These are phyloP conservation scores for Ligustrum vulgare DNA, from an alignment of 257 asterid species.

Conservation along the genomic window DNA sequence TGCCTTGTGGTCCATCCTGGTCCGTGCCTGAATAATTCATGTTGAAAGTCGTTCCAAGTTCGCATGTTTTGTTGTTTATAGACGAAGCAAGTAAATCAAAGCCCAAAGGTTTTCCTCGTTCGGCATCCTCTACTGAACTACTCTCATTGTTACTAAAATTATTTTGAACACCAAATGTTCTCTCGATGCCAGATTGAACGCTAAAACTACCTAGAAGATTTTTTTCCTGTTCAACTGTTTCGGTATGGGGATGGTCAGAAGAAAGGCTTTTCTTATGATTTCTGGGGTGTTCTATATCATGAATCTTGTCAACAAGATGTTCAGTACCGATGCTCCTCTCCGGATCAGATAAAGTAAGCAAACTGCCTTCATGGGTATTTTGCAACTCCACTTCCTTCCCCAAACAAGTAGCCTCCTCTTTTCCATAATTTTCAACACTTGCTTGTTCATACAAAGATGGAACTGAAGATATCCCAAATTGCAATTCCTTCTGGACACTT, in stretches of 20 bases:
- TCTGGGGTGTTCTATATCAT: slow-evolving; percentile 32
- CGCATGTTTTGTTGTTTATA: slow-evolving; percentile 35
- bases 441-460: slow-evolving; percentile 42
- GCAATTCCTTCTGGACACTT: slow-evolving; percentile 29
- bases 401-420: slow-evolving; percentile 26
- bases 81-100: slow-evolving; percentile 43
- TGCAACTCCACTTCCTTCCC: slow-evolving; percentile 18
- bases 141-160: slow-evolving; percentile 25
- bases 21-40: slow-evolving; percentile 31
- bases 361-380: slow-evolving; percentile 18
- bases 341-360: slow-evolving; percentile 28
- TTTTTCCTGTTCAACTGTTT: slow-evolving; percentile 35
- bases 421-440: slow-evolving; percentile 17
- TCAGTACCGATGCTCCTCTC: slow-evolving; percentile 29
- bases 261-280: slow-evolving; percentile 64
- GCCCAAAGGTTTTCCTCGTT: slow-evolving; percentile 44
- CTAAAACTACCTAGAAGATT: slow-evolving; percentile 36
- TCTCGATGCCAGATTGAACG: slow-evolving; percentile 36
- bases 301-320: slow-evolving; percentile 28
- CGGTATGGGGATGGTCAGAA: slow-evolving; percentile 41
- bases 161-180: slow-evolving; percentile 35
- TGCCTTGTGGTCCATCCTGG: slow-evolving; percentile 44
- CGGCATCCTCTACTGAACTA: slow-evolving; percentile 33
- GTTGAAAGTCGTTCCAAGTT: slow-evolving; percentile 37
- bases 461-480: slow-evolving; percentile 30